These are phyloP conservation scores for Cetradonia linearis DNA, from an alignment of 495 filamentous ascomycete species.

Conservation along the genomic window DNA sequence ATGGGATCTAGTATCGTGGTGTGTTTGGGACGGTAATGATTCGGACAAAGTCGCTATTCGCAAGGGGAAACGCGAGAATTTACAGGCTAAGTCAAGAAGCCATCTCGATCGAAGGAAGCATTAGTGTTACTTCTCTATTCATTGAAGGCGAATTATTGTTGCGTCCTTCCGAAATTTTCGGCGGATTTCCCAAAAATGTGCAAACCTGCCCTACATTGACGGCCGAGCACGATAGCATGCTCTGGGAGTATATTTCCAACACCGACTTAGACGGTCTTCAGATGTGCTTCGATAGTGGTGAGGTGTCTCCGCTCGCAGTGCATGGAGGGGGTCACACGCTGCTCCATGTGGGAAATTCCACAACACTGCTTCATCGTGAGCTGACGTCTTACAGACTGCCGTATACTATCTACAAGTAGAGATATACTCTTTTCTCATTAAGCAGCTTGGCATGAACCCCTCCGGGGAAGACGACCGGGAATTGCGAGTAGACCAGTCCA, in stretches of 20 bases:
- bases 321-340: not conserved
- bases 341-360: not conserved
- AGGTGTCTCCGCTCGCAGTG: not conserved
- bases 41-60: not conserved
- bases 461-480: not conserved
- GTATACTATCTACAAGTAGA: not conserved
- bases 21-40: not conserved
- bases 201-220: not conserved
- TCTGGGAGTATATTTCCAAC: not conserved
- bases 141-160: not conserved
- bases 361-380: not conserved
- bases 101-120: not conserved
- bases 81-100: not conserved
- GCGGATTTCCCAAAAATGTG: not conserved
- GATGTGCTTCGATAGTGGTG: not conserved
- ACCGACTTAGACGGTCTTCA: not conserved
- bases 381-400: not conserved
- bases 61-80: not conserved
- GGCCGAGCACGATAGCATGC: not conserved
- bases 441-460: not conserved
- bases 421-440: not conserved
- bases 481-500: not conserved
- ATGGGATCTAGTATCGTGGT: not conserved
- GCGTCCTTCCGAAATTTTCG: not conserved
- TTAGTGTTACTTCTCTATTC: not conserved